Evolutionary conservation across 441 rosid genomes (phyloP).

Genomic region (Kokia cookei): DNA sequence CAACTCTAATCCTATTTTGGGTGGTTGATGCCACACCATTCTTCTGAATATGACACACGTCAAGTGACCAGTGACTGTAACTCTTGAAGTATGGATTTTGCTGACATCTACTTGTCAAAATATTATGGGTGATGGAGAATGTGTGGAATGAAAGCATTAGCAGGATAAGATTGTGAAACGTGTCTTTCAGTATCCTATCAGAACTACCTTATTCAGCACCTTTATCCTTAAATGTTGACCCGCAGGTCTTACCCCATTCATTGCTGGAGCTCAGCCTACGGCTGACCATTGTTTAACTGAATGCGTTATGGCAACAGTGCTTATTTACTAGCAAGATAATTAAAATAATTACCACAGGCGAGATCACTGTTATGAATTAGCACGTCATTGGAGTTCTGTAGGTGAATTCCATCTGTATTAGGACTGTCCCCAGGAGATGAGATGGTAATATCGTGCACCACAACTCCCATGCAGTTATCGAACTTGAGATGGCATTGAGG

Average conservation of each 20-base stretch:
- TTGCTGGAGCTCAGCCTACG: constrained; percentile 11
- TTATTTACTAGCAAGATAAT: neutral
- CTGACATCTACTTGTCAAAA: constrained; percentile 17
- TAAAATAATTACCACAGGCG: constrained; percentile 65
- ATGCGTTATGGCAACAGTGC: neutral
- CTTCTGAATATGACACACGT: constrained; percentile 12
- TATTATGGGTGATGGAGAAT: constrained; percentile 10
- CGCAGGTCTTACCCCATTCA: constrained; percentile 9
- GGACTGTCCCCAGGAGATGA: constrained; percentile 98
- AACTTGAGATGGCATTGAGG: constrained; percentile 96
- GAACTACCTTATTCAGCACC: constrained; percentile 9
- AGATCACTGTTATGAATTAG: constrained; percentile 64
- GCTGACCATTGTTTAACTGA: constrained; percentile 4
- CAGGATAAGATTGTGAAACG: constrained; percentile 29
- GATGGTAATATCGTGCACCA: constrained; percentile 57
- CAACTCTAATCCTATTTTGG: constrained; percentile 19
- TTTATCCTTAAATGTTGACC: constrained; percentile 9
- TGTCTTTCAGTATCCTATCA: constrained; percentile 14
- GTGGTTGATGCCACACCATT: constrained; percentile 13
- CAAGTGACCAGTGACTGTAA: constrained; percentile 9
- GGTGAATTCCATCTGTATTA: constrained; percentile 94
- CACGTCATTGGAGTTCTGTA: constrained; percentile 87
- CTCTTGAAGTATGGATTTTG: constrained; percentile 1
- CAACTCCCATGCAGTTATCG: constrained; percentile 74
- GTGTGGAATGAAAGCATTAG: constrained; percentile 8